Base-by-base conservation (phyloP, 139 green algal species). In the Nannochloris sp. region DNA sequence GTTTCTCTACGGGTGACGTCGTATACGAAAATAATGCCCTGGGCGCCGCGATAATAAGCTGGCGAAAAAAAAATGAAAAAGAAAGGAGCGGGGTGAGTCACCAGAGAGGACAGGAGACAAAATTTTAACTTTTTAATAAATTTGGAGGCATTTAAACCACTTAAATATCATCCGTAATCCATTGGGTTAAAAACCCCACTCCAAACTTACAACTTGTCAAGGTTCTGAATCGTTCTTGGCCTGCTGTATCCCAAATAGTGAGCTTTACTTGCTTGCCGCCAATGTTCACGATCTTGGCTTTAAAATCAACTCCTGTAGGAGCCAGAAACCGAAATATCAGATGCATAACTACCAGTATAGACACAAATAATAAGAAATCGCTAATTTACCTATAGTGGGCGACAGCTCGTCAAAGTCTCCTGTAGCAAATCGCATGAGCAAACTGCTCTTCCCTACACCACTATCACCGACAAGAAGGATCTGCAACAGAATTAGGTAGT, bases 241-340 rank as follows among this genome's bases (percentile, higher is more conserved):
- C 81, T 34, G 86, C 87, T 36, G 90, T 97, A 71, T 97, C 90
- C 90, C 90, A 97, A 3, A 97, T 85, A 7, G 89, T 95, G 3
- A 97, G 85, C 63, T 97, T 97, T 46, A 96, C 61, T 15, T 77
- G 61, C 62, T 95, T 89, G 31, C 76, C 86, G 1, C 81, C 59
- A 1, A 94, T n/a, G 0, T 75, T 82, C 3, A 97, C 15, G 45
- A 86, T 88, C 67, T 97, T 98, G 4, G 96, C 77, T 39, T 90
- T 88, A 65, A 98, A 98, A 66, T 98, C 93, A 2, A 98, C 92
- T 42, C 92, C 89, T 95, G 77, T 47, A 70, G n/a, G n/a, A n/a
- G n/a, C n/a, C n/a, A n/a, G n/a, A n/a, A n/a, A n/a, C n/a, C n/a
- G n/a, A n/a, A n/a, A n/a, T n/a, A n/a, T n/a, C n/a, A n/a, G n/a